Percentiles rank a stretch among this genome's conserved stretches.
Conservation (phyloP, 176 grass and related monocot species). For the Typha latifolia region DNA sequence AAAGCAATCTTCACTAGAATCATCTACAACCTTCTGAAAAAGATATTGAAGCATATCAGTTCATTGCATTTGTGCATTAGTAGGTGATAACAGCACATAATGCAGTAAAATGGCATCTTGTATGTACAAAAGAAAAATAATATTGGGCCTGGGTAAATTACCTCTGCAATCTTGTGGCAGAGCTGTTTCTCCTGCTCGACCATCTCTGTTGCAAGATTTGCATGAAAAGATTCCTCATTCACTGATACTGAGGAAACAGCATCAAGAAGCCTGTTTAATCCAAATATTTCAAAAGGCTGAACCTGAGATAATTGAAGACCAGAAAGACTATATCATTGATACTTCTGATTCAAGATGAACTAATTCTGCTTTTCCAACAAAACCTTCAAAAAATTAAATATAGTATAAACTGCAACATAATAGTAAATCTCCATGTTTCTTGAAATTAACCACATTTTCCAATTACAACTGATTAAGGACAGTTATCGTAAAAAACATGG, state of each 20-base stretch:
- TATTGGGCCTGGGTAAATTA: slow-evolving; percentile 8
- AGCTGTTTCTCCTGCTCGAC: slow-evolving; percentile 41
- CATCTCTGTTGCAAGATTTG: slow-evolving; percentile 18
- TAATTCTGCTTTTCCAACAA: not conserved
- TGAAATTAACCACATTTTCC: not conserved
- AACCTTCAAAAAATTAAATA: not conserved
- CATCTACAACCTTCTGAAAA: slow-evolving; percentile 41
- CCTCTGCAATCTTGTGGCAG: slow-evolving; percentile 31
- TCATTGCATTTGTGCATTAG: slow-evolving; percentile 5
- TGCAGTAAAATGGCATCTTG: not conserved
- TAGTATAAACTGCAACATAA: not conserved
- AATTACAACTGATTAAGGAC: not conserved
- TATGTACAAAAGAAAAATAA: not conserved
- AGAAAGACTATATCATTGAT: not conserved
- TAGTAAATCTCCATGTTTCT: not conserved
- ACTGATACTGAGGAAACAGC: slow-evolving; percentile 25
- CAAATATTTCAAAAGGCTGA: slow-evolving; percentile 75
- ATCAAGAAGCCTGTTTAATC: slow-evolving; percentile 60
- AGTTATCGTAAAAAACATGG: not conserved
- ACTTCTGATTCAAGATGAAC: not conserved
- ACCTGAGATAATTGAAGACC: slow-evolving; percentile 45
- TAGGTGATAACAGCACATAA: not conserved
- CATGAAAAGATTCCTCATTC: slow-evolving; percentile 27
- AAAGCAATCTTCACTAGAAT: slow-evolving; percentile 43
- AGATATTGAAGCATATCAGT: slow-evolving; percentile 6